Evolutionary conservation across 345 rosid species (phyloP).

Genomic region (Draba incana): DNA sequence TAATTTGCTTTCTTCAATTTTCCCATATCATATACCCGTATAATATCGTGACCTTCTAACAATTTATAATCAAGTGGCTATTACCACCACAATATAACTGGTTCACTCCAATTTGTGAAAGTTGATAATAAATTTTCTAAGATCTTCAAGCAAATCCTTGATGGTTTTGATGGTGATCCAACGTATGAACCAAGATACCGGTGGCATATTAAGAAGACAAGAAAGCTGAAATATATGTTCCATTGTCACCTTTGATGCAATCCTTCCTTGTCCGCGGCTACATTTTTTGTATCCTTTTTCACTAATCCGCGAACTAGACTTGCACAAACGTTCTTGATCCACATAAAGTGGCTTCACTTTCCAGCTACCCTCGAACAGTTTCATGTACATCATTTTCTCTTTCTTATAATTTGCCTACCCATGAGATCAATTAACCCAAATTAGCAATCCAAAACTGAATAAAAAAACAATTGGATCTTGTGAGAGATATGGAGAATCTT

Average conservation of each 20-base stretch:
- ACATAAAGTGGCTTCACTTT: conserved; percentile 61
- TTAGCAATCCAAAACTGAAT: not conserved
- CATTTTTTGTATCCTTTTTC: conserved; percentile 55
- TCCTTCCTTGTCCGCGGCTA: conserved; percentile 65
- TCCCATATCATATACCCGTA: too few relatives aligned
- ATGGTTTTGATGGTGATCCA: conserved; percentile 64
- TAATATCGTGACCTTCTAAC: too few relatives aligned
- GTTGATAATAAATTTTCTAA: conserved; percentile 10
- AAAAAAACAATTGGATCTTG: not conserved
- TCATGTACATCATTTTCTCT: conserved; percentile 65
- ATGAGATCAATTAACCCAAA: not conserved
- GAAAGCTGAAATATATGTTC: conserved; percentile 73
- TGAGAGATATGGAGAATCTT: not conserved
- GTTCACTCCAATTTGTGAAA: not conserved
- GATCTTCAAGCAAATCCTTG: conserved; percentile 43
- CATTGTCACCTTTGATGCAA: conserved; percentile 68
- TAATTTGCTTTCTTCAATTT: too few relatives aligned
- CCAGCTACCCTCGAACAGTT: conserved; percentile 73
- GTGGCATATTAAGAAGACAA: conserved; percentile 62
- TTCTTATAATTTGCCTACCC: conserved; percentile 72
- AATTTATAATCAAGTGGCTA: too few relatives aligned
- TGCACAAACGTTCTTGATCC: conserved; percentile 60
- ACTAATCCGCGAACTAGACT: conserved; percentile 37
- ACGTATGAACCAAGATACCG: conserved; percentile 78
- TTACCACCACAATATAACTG: not conserved